Evolutionary conservation across 805 yeast species (phyloP), one percentile per base, ranked within the genome.

Genomic region (Allodekkera sacchari): DNA sequence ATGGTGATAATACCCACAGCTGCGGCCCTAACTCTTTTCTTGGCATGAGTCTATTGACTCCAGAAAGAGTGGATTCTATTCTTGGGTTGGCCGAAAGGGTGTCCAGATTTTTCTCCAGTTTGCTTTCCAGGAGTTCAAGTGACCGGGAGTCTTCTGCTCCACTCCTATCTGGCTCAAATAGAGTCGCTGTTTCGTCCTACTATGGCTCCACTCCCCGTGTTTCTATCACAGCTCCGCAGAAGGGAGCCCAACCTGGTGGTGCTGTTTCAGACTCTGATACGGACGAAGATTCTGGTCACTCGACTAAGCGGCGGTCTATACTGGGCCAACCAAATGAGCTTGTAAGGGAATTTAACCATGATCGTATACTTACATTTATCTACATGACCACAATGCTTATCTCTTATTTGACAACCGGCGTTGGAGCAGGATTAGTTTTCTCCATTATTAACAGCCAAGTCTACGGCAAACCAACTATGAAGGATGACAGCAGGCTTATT

Each of bases 361-460:
- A 68, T 42, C 47, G 51, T 13, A 63, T 71, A 7, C 35, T 71
- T 20, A 44, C 66, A 2, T 62, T 68, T 26, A 39, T 71, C n/a
- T 68, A 71, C 17, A 38, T 65, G 22, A 38, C 64, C 4, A 50
- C 63, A 12, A 50, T 64, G 26, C 45, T 60, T 14, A 23, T 65
- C 6, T 55, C 77, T 4, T 45, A 66, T 1, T 43, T 67, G 13
- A 47, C 64, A 8, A 59, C 68, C 2, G 63, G 64, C 11, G 54
- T 66, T 18, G 62, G 75, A 2, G 42, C 67, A 11, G 71, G 71
- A 7, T 61, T 64, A 16, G 50, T 66, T 10, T 61, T 25, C 41
- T 58, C 48, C 41, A 33, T 45, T 9, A 20, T 34, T 4, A 29
- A 38, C 7, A 31, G 23, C 7, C 27, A 21, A 12, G 25, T 22